Evolutionary conservation across 2,329 filamentous ascomycete species (phyloP), one percentile per base, ranked within the genome.

Genomic region (Colletotrichum euphorbiae): DNA sequence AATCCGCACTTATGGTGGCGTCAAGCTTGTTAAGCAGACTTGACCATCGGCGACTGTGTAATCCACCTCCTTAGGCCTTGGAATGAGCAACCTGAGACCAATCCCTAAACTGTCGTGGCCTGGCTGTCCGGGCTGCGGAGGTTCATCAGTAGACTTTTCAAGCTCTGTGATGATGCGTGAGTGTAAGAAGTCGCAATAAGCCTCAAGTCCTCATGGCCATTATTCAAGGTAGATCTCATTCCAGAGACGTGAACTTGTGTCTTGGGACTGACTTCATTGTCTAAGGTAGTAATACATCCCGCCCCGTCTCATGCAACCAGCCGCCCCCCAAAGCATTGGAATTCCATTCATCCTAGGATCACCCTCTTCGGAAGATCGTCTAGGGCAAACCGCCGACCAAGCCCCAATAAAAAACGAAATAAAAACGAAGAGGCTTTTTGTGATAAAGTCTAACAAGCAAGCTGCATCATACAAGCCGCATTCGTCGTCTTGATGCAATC

Each of bases 401-500:
- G 6, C 42, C 36, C 36, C 2, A 36, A 45, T 7, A 3, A 38
- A 28, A 28, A 19, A 33, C 31, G 52, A 51, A 52, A 38, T 57
- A 67, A 45, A 67, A 15, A 56, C 45, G 45, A 58, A 63, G 46
- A 42, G 58, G 19, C 45, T 68, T 68, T 28, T 55, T 68, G 52
- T 64, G 54, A 65, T 46, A 67, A 51, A 55, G 54, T 68, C 65
- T 68, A 68, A 40, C 59, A 68, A 46, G 54, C 17, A 21, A 17
- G 24, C 21, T 60, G 45, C 59, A 38, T 19, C 38, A 43, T 6
- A 3, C 28, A n/a, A 33, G 28, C 36, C 6, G 54, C 46, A 13
- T n/a, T 52, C 52, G 38, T 65, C 61, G 57, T 65, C 65, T 65
- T 65, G 48, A 68, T 68, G 65, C 61, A 65, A 52, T 31, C 28